Evolutionary conservation across 495 filamentous ascomycete genomes (phyloP), one percentile per base, ranked within the genome.

Genomic region (Cercophora newfieldiana): DNA sequence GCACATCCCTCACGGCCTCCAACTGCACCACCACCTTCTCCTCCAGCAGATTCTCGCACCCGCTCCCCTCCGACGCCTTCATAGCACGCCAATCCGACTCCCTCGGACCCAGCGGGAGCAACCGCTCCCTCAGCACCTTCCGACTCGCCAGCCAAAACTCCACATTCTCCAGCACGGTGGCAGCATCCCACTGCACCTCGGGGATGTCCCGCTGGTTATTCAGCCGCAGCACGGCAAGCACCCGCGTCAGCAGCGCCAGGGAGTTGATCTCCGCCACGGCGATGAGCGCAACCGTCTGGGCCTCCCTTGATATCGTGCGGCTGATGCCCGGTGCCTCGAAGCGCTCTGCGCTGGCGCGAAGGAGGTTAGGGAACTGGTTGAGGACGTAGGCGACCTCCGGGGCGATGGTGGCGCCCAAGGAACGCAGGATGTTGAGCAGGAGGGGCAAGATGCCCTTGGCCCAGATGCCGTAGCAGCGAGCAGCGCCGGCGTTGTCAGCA

Each of bases 311-410:
- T 22, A 78, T 75, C 18, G 80, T 83, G 10, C 83, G 80, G 30
- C 82, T 81, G 5, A 78, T 69, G 3, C 78, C 75, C 6, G 85
- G 81, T 0, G 79, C 75, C 63, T 85, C 81, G 68, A 96, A 87
- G 5, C 88, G 82, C 44, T 86, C 83, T 4, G 86, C 79, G 14
- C 87, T 86, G 4, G 89, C 83, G 22, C 71, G 72, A 10, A 97
- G 85, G 44, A 96, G 87, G 44, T 85, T 83, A 25, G 90, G 88
- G 71, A 95, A 96, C 70, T 91, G 88, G 69, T 92, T 94, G 19
- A 98, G 85, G 75, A 97, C 96, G 54, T 87, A 86, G 1, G 90
- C 86, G 24, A 97, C 87, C 69, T 99, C 96, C 0, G 88, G 87
- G 1, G 93, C 92, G 68, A 91, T 84, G 2, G 91, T 86, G 1